Percentiles rank a stretch among this genome's conserved stretches.
phyloP scores from a whole-genome alignment of 371 early-diverging fungal genomes.

The Mucor sp. region DNA sequence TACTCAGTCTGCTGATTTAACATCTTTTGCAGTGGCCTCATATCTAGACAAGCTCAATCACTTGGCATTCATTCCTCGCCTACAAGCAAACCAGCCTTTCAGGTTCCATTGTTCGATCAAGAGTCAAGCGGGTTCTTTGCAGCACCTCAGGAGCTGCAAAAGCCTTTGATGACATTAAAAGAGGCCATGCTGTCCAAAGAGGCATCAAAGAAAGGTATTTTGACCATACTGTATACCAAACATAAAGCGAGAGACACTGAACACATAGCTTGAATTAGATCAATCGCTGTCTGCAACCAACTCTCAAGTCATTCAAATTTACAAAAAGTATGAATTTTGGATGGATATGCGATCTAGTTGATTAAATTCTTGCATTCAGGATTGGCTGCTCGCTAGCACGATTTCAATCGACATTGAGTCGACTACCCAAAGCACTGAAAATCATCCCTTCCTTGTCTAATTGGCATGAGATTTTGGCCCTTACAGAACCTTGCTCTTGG shows the following conservation, averaged over 20 bases:
- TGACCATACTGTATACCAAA: background rate
- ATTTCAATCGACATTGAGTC: slow-evolving; percentile 78
- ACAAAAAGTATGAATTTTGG: slow-evolving; percentile 69
- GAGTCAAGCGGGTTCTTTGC: background rate
- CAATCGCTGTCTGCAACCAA: slow-evolving; percentile 50
- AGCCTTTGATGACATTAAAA: background rate
- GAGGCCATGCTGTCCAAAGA: background rate
- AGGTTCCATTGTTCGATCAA: background rate
- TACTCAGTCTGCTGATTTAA: no score
- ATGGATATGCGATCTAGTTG: background rate
- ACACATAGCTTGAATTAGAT: background rate
- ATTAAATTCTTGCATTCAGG: slow-evolving; percentile 25
- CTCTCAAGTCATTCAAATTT: slow-evolving; percentile 90
- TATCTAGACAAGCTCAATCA: background rate
- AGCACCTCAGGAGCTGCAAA: background rate
- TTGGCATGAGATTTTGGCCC: slow-evolving; percentile 93
- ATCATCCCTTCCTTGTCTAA: slow-evolving; percentile 87
- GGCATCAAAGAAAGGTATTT: background rate
- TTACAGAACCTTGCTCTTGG: slow-evolving; percentile 91
- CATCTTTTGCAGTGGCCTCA: background rate
- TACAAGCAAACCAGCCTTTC: background rate
- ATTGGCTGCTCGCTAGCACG: slow-evolving; percentile 85
- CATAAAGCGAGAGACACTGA: background rate
- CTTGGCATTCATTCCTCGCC: background rate
- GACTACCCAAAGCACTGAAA: slow-evolving; percentile 94